Percentiles rank a stretch among this genome's conserved stretches.
phyloP scores from a whole-genome alignment of 2,329 filamentous ascomycete genomes.

The Penicillium oxalicum region DNA sequence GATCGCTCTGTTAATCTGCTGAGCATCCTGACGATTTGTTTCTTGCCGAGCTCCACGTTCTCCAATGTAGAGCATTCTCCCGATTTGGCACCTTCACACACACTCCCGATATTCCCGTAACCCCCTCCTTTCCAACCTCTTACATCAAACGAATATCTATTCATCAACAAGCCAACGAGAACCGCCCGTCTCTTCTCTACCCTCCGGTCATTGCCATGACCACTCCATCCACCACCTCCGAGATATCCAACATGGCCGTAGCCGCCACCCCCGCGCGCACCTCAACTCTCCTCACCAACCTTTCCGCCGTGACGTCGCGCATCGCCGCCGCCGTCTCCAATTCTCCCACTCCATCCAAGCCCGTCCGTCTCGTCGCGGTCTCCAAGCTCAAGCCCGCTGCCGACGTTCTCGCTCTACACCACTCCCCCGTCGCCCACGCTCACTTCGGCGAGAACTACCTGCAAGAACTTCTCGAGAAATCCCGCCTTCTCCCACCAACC shows the following conservation, averaged over 20 bases:
- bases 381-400: constrained; percentile 93
- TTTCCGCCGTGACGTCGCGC: constrained; percentile 55
- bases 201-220: constrained; percentile 10
- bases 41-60: too few relatives aligned
- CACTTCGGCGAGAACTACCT: constrained; percentile 98
- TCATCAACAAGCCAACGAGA: too few relatives aligned
- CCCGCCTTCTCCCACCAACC: constrained; percentile 62
- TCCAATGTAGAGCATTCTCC: too few relatives aligned
- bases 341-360: constrained; percentile 14
- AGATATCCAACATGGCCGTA: constrained; percentile 51
- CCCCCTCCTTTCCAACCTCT: too few relatives aligned
- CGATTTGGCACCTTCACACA: too few relatives aligned
- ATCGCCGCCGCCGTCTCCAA: constrained; percentile 47
- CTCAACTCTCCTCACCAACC: constrained; percentile 56
- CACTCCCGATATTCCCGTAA: too few relatives aligned
- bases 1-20: too few relatives aligned
- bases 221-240: constrained; percentile 3
- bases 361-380: constrained; percentile 74
- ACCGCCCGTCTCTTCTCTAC: background rate
- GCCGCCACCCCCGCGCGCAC: constrained; percentile 54
- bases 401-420: constrained; percentile 80
- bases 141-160: too few relatives aligned
- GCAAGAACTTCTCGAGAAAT: constrained; percentile 83
- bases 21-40: too few relatives aligned
- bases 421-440: constrained; percentile 51